A percentile compares a stretch with the other conserved stretches of the same genome.
Conservation (phyloP, 208 protist genomes). For the Trichomonas vaginalis region DNA sequence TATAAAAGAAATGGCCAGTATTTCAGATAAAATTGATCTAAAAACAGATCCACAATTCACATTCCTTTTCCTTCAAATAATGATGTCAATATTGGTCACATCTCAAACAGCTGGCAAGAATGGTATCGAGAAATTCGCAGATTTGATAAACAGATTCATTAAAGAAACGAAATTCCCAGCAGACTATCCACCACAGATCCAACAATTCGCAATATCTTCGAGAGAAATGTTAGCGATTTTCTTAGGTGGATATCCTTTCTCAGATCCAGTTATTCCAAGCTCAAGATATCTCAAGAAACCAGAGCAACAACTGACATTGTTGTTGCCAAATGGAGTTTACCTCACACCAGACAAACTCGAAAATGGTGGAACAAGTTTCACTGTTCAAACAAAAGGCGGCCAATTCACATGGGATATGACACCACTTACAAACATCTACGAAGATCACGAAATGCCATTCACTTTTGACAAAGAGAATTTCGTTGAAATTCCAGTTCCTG, state of each 20-base stretch:
- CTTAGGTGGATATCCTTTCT: not conserved
- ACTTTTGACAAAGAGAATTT: not conserved
- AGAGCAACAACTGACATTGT: not conserved
- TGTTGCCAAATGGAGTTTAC: not conserved
- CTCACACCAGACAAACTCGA: not conserved
- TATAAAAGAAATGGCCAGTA: not conserved
- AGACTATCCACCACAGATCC: not conserved
- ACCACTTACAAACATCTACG: not conserved
- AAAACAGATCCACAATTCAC: not conserved
- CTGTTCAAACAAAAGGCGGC: not conserved
- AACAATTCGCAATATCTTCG: not conserved
- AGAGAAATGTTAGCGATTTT: not conserved
- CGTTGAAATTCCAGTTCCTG: not conserved
- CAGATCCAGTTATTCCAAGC: not conserved
- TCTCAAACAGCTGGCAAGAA: not conserved
- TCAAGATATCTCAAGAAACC: not conserved
- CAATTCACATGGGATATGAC: not conserved
- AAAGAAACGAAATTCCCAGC: not conserved
- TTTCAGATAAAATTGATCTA: not conserved
- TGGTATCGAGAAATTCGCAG: not conserved
- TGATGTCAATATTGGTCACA: not conserved
- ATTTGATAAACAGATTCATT: not conserved
- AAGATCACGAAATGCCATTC: not conserved
- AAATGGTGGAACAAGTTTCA: not conserved
- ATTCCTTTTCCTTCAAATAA: not conserved